A percentile compares a stretch with the other conserved stretches of the same genome.
These are phyloP conservation scores for Phylloporus sp. DNA, from an alignment of 768 basidiomycete species.

Conservation along the genomic window DNA sequence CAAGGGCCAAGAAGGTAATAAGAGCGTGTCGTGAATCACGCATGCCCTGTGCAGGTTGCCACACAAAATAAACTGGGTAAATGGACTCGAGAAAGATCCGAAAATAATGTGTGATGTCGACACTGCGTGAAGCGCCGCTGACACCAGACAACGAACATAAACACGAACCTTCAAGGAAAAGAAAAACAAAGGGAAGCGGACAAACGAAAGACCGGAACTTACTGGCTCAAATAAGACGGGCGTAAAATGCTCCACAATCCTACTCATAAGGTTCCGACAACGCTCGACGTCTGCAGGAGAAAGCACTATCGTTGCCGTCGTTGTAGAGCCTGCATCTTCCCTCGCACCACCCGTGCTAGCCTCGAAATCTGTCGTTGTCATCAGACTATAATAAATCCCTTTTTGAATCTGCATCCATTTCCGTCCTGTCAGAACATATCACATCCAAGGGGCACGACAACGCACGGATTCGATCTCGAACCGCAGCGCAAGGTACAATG, in stretches of 20 bases:
- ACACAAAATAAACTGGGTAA: background rate
- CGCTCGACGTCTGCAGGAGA: conserved; percentile 33
- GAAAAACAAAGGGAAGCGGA: background rate
- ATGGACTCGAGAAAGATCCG: background rate
- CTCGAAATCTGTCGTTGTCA: conserved; percentile 57
- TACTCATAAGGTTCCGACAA: conserved; percentile 48
- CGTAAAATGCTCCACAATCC: conserved; percentile 63
- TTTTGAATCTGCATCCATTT: conserved; percentile 48
- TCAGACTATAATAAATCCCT: conserved; percentile 58
- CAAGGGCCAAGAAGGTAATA: background rate
- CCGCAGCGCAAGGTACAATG: conserved; percentile 46
- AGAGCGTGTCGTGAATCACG: background rate
- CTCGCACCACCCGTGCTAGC: conserved; percentile 27
- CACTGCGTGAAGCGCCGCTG: background rate
- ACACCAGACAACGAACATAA: background rate
- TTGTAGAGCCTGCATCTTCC: background rate
- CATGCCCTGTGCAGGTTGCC: background rate
- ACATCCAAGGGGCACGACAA: background rate
- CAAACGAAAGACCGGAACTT: conserved; percentile 8
- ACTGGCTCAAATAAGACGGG: conserved; percentile 68
- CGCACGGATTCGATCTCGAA: conserved; percentile 50
- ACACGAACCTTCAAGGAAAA: background rate
- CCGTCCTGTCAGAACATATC: background rate
- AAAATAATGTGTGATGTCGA: background rate
- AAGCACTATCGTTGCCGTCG: conserved; percentile 17